Conservation (phyloP, 1,284 basidiomycete genomes). For the Moesziomyces antarcticus region DNA sequence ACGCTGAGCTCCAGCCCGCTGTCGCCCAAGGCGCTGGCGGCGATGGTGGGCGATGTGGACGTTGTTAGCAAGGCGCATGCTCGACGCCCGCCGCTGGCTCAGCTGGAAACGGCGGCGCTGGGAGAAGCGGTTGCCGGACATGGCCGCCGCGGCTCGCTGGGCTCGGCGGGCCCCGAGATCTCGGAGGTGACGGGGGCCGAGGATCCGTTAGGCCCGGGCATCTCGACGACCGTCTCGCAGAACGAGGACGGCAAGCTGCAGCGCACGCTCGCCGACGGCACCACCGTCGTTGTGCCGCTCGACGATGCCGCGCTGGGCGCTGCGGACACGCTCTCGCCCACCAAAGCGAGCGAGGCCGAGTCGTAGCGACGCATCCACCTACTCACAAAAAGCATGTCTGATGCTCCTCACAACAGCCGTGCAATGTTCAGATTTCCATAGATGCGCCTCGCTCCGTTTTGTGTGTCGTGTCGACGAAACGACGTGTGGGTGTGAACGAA, state of each 20-base stretch:
- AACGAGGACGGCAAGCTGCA: conserved; percentile 56
- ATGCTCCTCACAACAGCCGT: not conserved
- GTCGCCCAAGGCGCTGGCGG: conserved; percentile 9
- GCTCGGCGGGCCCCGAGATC: conserved; percentile 30
- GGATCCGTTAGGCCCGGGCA: conserved; percentile 53
- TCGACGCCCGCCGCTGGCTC: conserved; percentile 43
- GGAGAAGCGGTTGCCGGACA: not conserved
- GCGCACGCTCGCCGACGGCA: conserved; percentile 59
- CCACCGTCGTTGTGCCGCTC: conserved; percentile 59
- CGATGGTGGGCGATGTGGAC: conserved; percentile 14
- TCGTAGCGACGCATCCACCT: not conserved
- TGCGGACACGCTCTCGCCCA: conserved; percentile 5
- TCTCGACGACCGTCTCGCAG: conserved; percentile 34
- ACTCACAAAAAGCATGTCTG: not conserved
- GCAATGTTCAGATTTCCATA: not conserved
- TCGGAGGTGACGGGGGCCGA: conserved; percentile 39
- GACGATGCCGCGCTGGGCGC: conserved; percentile 61
- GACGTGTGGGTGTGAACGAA: not conserved
- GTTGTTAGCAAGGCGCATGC: conserved; percentile 45
- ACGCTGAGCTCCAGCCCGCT: conserved; percentile 37
- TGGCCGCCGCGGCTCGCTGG: conserved; percentile 26
- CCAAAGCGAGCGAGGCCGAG: not conserved
- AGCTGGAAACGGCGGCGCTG: conserved; percentile 31
- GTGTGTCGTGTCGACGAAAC: not conserved
- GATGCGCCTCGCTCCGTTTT: not conserved